Evolutionary conservation across 345 rosid species (phyloP).

Genomic region (Microcos paniculata): DNA sequence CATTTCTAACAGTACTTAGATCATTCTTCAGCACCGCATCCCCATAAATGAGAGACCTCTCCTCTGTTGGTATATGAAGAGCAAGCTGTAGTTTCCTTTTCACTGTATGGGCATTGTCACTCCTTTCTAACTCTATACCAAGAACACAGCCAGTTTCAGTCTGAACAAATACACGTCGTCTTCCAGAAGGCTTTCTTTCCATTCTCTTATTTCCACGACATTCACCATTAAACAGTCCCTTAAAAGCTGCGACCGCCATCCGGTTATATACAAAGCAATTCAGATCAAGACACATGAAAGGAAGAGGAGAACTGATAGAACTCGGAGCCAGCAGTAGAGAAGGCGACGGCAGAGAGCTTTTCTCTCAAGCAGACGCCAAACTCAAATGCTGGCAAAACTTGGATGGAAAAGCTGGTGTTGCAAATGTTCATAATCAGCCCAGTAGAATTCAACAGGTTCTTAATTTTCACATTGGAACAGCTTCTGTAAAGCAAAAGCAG

Average conservation of each 20-base stretch:
- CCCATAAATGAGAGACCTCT: conserved; percentile 64
- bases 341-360: conserved; percentile 40
- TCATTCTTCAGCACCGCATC: conserved; percentile 66
- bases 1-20: conserved; percentile 66
- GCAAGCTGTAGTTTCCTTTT: conserved; percentile 76
- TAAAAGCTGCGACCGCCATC: conserved; percentile 66
- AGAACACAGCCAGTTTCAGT: conserved; percentile 77
- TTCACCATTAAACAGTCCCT: conserved; percentile 52
- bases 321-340: conserved; percentile 33
- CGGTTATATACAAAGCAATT: conserved; percentile 57
- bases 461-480: conserved; percentile 5
- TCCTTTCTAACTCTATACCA: conserved; percentile 74
- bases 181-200: conserved; percentile 55
- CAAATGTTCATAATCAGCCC: conserved; percentile 34
- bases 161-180: conserved; percentile 78
- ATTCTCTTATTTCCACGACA: conserved; percentile 36
- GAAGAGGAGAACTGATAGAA: conserved; percentile 25
- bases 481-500: conserved; percentile 8
- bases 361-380: conserved; percentile 52
- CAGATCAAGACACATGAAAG: conserved; percentile 57
- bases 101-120: conserved; percentile 75
- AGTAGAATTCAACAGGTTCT: conserved; percentile 9
- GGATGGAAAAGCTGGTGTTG: conserved; percentile 16
- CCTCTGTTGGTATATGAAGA: conserved; percentile 58
- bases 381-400: conserved; percentile 33